A percentile compares a stretch with the other conserved stretches of the same genome.
These are phyloP conservation scores for Berberis vulgaris DNA, from an alignment of 164 flowering plant species.

Conservation along the genomic window DNA sequence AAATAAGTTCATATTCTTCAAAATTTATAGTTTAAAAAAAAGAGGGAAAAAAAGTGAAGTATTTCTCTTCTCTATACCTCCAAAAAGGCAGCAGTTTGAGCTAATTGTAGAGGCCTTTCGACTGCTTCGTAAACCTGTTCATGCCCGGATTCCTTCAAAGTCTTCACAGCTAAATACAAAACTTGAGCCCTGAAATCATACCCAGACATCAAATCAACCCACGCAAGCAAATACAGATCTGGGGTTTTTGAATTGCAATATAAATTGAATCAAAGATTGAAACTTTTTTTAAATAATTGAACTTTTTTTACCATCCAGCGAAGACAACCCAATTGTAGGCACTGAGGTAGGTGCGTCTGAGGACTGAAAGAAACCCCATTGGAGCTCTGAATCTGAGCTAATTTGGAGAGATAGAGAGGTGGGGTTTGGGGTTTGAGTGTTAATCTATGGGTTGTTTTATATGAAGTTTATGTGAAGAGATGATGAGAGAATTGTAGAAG, in stretches of 20 bases:
- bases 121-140: constrained; percentile 77
- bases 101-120: constrained; percentile 65
- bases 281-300: neutral
- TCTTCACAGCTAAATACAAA: constrained; percentile 53
- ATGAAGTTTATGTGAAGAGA: too few relatives aligned
- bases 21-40: neutral
- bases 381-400: neutral
- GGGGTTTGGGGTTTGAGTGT: neutral
- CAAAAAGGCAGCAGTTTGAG: constrained; percentile 89
- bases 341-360: constrained; percentile 59
- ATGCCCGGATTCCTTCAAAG: constrained; percentile 59
- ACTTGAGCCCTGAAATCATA: constrained; percentile 60
- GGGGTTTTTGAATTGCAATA: neutral
- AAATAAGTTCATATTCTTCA: neutral
- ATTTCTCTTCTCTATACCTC: constrained; percentile 35
- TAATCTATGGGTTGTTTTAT: too few relatives aligned
- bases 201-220: neutral
- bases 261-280: neutral
- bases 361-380: constrained; percentile 28
- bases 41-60: neutral
- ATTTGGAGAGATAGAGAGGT: neutral
- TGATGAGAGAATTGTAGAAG: too few relatives aligned
- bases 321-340: constrained; percentile 76
- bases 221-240: neutral
- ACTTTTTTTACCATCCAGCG: constrained; percentile 49